These are phyloP conservation scores for Alternaria gansuensis DNA, from an alignment of 2,329 filamentous ascomycete species.

Conservation along the genomic window DNA sequence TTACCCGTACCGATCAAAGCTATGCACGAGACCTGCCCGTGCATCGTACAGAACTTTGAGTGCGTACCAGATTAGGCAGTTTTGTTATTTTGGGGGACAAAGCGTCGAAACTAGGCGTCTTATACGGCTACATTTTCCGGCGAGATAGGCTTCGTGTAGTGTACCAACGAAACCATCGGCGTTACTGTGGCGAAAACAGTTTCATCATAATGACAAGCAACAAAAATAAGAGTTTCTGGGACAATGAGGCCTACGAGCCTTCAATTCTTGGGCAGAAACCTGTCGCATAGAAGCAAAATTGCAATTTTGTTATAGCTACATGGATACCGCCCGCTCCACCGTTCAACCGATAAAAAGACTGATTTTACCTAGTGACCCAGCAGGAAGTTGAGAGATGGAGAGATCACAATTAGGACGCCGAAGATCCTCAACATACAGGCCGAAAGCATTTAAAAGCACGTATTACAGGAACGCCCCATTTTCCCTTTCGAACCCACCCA, in stretches of 20 bases:
- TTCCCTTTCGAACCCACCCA: slow-evolving; percentile 7
- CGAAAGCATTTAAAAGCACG: slow-evolving; percentile 11
- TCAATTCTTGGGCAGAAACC: neutral
- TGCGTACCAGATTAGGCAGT: slow-evolving; percentile 12
- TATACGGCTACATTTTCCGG: slow-evolving; percentile 14
- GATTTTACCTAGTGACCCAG: slow-evolving; percentile 12
- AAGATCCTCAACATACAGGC: slow-evolving; percentile 14
- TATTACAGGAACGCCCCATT: slow-evolving; percentile 16
- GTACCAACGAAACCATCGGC: neutral
- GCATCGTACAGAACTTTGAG: neutral
- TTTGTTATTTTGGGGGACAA: neutral
- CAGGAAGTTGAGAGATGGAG: slow-evolving; percentile 2
- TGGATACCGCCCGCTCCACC: slow-evolving; percentile 1
- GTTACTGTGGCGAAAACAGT: neutral
- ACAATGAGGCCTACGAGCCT: neutral
- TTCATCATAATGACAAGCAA: neutral
- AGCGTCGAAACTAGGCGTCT: slow-evolving; percentile 15
- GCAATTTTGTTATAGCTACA: slow-evolving; percentile 18
- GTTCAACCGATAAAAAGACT: neutral
- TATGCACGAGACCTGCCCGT: neutral
- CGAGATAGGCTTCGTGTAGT: neutral
- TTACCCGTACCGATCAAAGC: slow-evolving; percentile 2
- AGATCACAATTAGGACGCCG: slow-evolving; percentile 12
- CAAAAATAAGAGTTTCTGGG: neutral
- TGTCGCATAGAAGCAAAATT: neutral